Percentiles rank a stretch among this genome's conserved stretches.
Evolutionary conservation across 257 asterid genomes (phyloP).

Genomic region (Solanum rostratum): DNA sequence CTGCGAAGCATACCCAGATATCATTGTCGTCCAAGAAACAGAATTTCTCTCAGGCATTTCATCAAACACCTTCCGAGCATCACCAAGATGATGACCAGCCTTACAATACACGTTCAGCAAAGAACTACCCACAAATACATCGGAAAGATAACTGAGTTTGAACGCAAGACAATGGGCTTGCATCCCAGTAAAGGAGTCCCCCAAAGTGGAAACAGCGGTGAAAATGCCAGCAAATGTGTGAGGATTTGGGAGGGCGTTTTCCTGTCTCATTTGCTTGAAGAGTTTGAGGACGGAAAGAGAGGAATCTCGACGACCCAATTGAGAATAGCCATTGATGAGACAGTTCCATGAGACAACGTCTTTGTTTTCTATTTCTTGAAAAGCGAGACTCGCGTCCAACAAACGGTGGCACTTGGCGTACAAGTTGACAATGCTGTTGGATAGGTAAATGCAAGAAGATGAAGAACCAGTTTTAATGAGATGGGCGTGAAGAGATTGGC

Average conservation of each 20-base stretch:
- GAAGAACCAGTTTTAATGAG: slow-evolving; percentile 48
- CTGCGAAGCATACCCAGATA: slow-evolving; percentile 58
- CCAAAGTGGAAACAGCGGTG: slow-evolving; percentile 34
- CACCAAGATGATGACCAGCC: slow-evolving; percentile 17
- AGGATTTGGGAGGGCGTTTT: slow-evolving; percentile 37
- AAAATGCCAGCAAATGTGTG: slow-evolving; percentile 66
- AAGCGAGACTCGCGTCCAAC: slow-evolving; percentile 36
- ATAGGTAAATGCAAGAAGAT: slow-evolving; percentile 30
- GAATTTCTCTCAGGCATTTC: slow-evolving; percentile 69
- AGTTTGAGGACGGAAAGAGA: slow-evolving; percentile 39
- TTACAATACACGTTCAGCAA: slow-evolving; percentile 52
- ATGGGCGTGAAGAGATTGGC: slow-evolving; percentile 49
- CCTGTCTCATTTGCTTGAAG: slow-evolving; percentile 38
- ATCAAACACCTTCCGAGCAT: slow-evolving; percentile 56
- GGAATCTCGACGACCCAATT: slow-evolving; percentile 22
- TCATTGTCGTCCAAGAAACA: slow-evolving; percentile 76
- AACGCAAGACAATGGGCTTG: slow-evolving; percentile 46
- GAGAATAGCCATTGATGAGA: slow-evolving; percentile 66
- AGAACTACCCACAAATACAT: slow-evolving; percentile 63
- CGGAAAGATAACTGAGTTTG: slow-evolving; percentile 24
- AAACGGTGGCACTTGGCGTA: slow-evolving; percentile 62
- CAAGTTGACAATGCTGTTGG: slow-evolving; percentile 54
- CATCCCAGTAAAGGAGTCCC: slow-evolving; percentile 24
- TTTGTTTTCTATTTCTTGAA: slow-evolving; percentile 40
- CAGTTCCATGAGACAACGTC: slow-evolving; percentile 56